Conservation (phyloP, 164 flowering plant species). For the Dillenia suffruticosa region DNA sequence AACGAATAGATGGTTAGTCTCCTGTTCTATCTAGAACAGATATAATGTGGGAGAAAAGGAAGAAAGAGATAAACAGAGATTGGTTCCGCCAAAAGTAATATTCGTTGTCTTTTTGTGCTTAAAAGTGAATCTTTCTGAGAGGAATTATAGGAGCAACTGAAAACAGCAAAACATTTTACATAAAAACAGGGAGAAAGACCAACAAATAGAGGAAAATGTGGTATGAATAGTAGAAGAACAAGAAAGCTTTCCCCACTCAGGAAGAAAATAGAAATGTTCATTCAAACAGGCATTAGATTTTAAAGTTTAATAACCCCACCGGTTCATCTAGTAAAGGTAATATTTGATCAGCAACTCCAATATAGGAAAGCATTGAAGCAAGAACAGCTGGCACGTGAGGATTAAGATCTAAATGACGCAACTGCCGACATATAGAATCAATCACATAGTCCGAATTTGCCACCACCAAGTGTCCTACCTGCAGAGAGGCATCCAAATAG, state of each 20-base stretch:
- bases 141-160: background rate
- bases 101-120: background rate
- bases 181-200: background rate
- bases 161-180: too few relatives aligned
- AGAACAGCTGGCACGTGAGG: constrained; percentile 87
- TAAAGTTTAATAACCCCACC: constrained; percentile 35
- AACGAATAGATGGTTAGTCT: background rate
- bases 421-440: constrained; percentile 84
- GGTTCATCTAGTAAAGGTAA: constrained; percentile 94
- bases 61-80: too few relatives aligned
- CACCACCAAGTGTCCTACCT: constrained; percentile 84
- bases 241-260: background rate
- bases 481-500: constrained; percentile 10
- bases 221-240: background rate
- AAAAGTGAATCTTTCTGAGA: too few relatives aligned
- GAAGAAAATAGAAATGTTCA: background rate
- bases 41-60: too few relatives aligned
- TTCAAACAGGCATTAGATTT: background rate
- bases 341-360: constrained; percentile 81
- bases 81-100: too few relatives aligned
- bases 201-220: background rate
- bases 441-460: constrained; percentile 89
- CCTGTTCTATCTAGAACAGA: too few relatives aligned
- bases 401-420: constrained; percentile 87
- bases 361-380: constrained; percentile 82